Percentiles rank a stretch among this genome's conserved stretches.
These are phyloP conservation scores for Litsea cubeba DNA, from an alignment of 164 flowering plant genomes.

Conservation along the genomic window DNA sequence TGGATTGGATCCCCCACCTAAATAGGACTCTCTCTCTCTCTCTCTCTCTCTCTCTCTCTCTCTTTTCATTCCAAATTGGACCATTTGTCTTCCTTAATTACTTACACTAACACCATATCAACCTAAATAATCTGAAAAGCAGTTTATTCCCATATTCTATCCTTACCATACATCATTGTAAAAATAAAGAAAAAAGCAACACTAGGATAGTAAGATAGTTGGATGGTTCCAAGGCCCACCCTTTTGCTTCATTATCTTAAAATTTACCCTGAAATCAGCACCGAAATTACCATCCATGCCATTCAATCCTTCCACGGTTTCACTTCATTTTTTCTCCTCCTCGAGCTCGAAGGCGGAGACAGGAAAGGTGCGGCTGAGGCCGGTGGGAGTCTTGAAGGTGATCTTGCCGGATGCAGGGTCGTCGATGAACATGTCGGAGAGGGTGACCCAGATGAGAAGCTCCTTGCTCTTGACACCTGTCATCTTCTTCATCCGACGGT, in stretches of 20 bases:
- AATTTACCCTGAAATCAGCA: neutral
- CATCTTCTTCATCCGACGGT: constrained; percentile 55
- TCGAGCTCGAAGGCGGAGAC: constrained; percentile 46
- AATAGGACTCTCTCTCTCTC: no score
- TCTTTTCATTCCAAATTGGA: no score
- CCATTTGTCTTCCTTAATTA: no score
- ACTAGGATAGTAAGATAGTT: no score
- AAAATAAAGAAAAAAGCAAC: no score
- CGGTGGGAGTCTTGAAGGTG: constrained; percentile 48
- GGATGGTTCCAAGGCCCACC: neutral
- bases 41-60: no score
- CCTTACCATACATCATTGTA: neutral
- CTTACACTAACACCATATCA: no score
- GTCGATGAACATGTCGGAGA: constrained; percentile 45
- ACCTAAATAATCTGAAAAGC: neutral
- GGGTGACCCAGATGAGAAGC: constrained; percentile 59
- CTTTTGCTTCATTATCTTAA: neutral
- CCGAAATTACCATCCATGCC: neutral
- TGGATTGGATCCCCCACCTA: no score
- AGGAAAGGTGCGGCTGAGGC: constrained; percentile 54
- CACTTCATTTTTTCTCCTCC: neutral
- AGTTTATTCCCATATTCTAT: neutral
- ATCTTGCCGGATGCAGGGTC: constrained; percentile 47
- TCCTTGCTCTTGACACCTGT: constrained; percentile 79
- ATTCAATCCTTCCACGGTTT: no score